Conservation (phyloP, 1,284 basidiomycete genomes). For the Irpex sp. region DNA sequence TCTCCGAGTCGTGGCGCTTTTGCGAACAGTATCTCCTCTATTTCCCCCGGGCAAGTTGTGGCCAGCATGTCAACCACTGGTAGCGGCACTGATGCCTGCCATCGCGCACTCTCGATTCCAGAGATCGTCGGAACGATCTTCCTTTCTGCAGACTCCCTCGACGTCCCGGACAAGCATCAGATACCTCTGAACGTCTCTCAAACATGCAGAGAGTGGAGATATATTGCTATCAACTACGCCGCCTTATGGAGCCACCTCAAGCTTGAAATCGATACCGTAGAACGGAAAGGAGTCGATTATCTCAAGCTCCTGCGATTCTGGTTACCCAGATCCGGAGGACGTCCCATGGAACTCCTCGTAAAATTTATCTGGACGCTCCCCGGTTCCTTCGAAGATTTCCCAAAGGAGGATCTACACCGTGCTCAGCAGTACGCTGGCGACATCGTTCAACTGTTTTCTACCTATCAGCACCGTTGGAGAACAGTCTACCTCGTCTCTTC, state of each 20-base stretch:
- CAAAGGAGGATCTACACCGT: no score
- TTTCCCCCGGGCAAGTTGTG: no score
- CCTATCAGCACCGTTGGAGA: background rate
- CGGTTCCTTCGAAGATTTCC: background rate
- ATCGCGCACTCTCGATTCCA: background rate
- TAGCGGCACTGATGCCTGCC: no score
- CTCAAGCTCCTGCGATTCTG: background rate
- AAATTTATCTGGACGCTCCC: background rate
- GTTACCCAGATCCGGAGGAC: background rate
- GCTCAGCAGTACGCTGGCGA: background rate
- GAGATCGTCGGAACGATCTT: background rate
- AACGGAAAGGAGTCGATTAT: background rate
- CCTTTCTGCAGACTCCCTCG: background rate
- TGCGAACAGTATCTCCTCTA: no score
- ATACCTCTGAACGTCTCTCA: background rate
- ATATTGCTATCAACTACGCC: background rate
- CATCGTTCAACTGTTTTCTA: background rate
- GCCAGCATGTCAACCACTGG: no score
- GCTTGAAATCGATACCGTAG: background rate
- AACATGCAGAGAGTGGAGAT: background rate
- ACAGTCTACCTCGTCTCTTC: background rate
- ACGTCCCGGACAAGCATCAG: background rate
- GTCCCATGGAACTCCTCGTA: background rate
- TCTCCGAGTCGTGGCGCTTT: no score
- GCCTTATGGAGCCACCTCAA: background rate